Evolutionary conservation across 2,329 filamentous ascomycete genomes (phyloP), one percentile per base, ranked within the genome.

Genomic region (Fusarium circinatum): DNA sequence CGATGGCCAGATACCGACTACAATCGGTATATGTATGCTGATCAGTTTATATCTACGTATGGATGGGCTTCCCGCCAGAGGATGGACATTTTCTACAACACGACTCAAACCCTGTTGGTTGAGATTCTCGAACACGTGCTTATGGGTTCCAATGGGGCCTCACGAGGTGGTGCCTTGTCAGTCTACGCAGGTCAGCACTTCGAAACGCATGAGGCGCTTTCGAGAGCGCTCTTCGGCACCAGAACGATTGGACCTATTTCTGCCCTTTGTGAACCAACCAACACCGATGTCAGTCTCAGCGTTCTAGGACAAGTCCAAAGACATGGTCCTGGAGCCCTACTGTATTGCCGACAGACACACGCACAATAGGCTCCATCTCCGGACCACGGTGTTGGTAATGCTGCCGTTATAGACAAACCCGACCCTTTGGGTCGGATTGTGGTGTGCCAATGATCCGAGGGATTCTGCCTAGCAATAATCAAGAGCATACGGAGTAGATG

Each of bases 181-280:
- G 36, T 34, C 22, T 26, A 39, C 47, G 48, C 30, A 55, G 24
- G 47, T 28, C 57, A 45, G 47, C 22, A 57, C 56, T 68, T 39
- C n/a, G 32, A 36, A 68, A 52, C 44, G 17, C 17, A 41, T 30
- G 57, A 45, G 42, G 8, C 30, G n/a, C 42, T 63, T 68, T 68
- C 67, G 61, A 62, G 56, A 70, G 70, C 42, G 20, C 41, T 44
- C 41, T 45, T 26, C 28, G 28, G 49, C 39, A 22, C 54, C 48
- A 71, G 54, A 51, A 57, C 30, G 22, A 44, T 41, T 64, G 45
- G 55, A 55, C 36, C 49, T 65, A 28, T 42, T 22, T 71, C 34
- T 65, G 42, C 32, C 24, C 59, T 47, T 42, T 30, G 26, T 44
- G 48, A 72, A 59, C 71, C 63, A 68, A 63, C 71, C 63, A 68